phyloP scores from a whole-genome alignment of 179 eudicot genomes.

The Pouteria campechiana region DNA sequence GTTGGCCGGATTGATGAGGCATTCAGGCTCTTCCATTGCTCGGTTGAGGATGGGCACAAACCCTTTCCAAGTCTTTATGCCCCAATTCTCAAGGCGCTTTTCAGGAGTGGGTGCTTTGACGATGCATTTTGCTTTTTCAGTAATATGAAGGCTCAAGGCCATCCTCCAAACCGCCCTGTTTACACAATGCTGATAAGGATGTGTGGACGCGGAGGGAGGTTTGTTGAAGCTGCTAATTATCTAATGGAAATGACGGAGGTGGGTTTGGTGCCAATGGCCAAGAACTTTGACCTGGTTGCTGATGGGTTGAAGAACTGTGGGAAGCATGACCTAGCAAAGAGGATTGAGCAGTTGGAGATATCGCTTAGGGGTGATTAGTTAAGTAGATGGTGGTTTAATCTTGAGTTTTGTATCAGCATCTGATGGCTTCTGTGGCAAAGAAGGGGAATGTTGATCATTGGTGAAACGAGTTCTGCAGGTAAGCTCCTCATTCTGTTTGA shows the following conservation, averaged over 20 bases:
- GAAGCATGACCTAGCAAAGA: conserved; percentile 82
- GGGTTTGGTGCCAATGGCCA: conserved; percentile 53
- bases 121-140: conserved; percentile 85
- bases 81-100: conserved; percentile 72
- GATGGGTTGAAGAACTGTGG: conserved; percentile 93
- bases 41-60: conserved; percentile 74
- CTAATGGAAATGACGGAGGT: conserved; percentile 91
- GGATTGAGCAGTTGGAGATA: conserved; percentile 77
- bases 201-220: conserved; percentile 83
- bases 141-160: conserved; percentile 87
- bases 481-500: too few species aligned
- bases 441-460: too few species aligned
- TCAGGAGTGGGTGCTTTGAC: conserved; percentile 73
- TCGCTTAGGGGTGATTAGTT: conserved; percentile 57
- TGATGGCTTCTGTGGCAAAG: too few species aligned
- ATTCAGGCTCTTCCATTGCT: conserved; percentile 58
- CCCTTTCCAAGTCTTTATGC: conserved; percentile 96
- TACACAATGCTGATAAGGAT: conserved; percentile 85
- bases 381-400: too few species aligned
- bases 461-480: too few species aligned
- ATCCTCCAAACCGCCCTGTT: conserved; percentile 77
- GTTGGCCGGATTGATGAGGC: conserved; percentile 64
- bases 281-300: conserved; percentile 82
- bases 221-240: conserved; percentile 88
- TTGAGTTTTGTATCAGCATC: too few species aligned